Percentiles rank a stretch among this genome's conserved stretches.
Conservation (phyloP, 805 yeast species). For the Kazachstania bromeliacearum region DNA sequence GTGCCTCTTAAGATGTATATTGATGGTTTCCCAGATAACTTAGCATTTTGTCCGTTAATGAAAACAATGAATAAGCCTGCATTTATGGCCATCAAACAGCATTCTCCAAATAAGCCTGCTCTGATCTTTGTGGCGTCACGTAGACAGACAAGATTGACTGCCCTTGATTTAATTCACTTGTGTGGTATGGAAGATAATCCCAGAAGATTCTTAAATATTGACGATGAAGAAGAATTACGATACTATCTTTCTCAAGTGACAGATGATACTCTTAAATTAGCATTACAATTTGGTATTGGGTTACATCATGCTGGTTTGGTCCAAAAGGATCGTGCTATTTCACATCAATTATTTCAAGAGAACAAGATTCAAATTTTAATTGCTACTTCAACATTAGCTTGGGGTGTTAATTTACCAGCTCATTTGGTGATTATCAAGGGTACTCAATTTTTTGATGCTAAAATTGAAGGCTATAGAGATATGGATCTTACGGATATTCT, state of each 20-base stretch:
- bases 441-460: constrained; percentile 89
- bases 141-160: constrained; percentile 83
- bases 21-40: constrained; percentile 74
- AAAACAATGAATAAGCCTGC: constrained; percentile 69
- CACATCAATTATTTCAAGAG: constrained; percentile 73
- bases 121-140: constrained; percentile 95
- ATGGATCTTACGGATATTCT: constrained; percentile 91
- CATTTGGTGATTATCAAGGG: constrained; percentile 97
- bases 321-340: constrained; percentile 76
- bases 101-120: constrained; percentile 86
- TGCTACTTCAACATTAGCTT: constrained; percentile 95
- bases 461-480: constrained; percentile 88
- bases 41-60: constrained; percentile 68
- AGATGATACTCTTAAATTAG: constrained; percentile 70
- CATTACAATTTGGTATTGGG: constrained; percentile 78
- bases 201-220: constrained; percentile 59
- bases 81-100: constrained; percentile 84
- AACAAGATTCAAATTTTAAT: constrained; percentile 85
- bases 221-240: constrained; percentile 65
- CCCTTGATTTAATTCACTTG: constrained; percentile 60
- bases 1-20: constrained; percentile 86
- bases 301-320: constrained; percentile 96
- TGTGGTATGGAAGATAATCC: constrained; percentile 53
- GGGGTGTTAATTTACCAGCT: constrained; percentile 99
- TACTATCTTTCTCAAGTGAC: constrained; percentile 79